A percentile compares a stretch with the other conserved stretches of the same genome.
These are phyloP conservation scores for Hypoxylon sp. DNA, from an alignment of 2,329 filamentous ascomycete genomes.

Conservation along the genomic window DNA sequence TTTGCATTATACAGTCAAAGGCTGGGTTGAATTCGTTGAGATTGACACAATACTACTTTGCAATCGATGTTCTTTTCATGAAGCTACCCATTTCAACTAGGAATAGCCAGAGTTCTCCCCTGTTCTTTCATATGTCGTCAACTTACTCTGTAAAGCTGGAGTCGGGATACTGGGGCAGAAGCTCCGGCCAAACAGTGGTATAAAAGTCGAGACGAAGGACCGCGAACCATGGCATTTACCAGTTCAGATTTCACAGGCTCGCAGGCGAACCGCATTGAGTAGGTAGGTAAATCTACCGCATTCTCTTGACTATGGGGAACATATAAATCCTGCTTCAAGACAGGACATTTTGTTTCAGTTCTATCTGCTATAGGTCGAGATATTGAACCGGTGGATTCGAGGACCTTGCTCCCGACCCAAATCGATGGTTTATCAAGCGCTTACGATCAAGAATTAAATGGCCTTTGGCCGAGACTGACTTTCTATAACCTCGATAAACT, in stretches of 20 bases:
- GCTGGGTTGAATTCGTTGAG: slow-evolving; percentile 6
- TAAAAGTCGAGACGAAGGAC: slow-evolving; percentile 20
- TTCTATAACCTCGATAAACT: not conserved
- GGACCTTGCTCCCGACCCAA: not conserved
- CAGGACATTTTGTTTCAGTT: slow-evolving; percentile 8
- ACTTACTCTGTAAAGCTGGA: not conserved
- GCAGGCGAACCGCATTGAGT: slow-evolving; percentile 15
- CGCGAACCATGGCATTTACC: slow-evolving; percentile 19
- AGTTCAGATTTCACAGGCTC: slow-evolving; percentile 2
- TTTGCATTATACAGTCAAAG: slow-evolving; percentile 44
- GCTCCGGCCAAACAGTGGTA: not conserved
- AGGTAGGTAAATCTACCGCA: slow-evolving; percentile 22
- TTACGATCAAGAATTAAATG: not conserved
- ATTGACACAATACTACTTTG: slow-evolving; percentile 10
- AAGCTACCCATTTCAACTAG: not conserved
- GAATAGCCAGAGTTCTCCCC: too few relatives aligned
- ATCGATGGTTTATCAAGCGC: not conserved
- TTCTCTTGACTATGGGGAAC: slow-evolving; percentile 12
- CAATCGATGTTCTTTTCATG: slow-evolving; percentile 5
- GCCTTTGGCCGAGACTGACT: not conserved
- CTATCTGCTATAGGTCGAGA: not conserved
- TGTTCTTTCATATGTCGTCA: not conserved
- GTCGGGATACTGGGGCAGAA: not conserved
- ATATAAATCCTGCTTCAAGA: slow-evolving; percentile 2
- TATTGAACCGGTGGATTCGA: not conserved